Evolutionary conservation across 495 filamentous ascomycete species (phyloP).

Genomic region (Rusavskia elegans): DNA sequence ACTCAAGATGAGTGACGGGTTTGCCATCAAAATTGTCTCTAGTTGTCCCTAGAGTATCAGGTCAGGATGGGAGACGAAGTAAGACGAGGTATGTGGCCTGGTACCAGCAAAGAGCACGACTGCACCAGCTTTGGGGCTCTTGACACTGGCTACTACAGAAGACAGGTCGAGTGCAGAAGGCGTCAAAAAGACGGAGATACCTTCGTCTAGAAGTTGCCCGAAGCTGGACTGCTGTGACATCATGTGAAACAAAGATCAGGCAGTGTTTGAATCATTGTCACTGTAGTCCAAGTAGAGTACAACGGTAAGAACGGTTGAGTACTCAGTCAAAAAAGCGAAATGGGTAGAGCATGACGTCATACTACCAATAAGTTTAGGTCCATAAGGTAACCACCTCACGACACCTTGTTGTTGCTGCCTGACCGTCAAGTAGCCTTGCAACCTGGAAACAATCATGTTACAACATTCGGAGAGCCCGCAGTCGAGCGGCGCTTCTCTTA

Average conservation of each 20-base stretch:
- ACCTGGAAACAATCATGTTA: neutral
- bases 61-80: slow-evolving; percentile 4
- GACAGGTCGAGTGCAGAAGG: slow-evolving; percentile 42
- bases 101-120: slow-evolving; percentile 74
- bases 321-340: too few species aligned
- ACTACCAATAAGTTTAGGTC: too few species aligned
- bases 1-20: slow-evolving; percentile 61
- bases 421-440: neutral
- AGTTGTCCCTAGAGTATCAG: slow-evolving; percentile 50
- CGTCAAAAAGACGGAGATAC: slow-evolving; percentile 26
- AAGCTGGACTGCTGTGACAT: neutral
- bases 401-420: too few species aligned
- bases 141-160: slow-evolving; percentile 46
- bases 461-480: too few species aligned
- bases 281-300: too few species aligned
- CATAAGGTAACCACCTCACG: too few species aligned
- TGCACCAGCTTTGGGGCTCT: slow-evolving; percentile 69
- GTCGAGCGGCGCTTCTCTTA: neutral
- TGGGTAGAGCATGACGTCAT: too few species aligned
- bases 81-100: neutral
- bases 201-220: neutral
- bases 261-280: too few species aligned
- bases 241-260: neutral
- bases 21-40: slow-evolving; percentile 65
- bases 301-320: too few species aligned